Percentiles rank a stretch among this genome's conserved stretches.
Conservation (phyloP, 2,329 filamentous ascomycete genomes). For the Fusarium sp. region DNA sequence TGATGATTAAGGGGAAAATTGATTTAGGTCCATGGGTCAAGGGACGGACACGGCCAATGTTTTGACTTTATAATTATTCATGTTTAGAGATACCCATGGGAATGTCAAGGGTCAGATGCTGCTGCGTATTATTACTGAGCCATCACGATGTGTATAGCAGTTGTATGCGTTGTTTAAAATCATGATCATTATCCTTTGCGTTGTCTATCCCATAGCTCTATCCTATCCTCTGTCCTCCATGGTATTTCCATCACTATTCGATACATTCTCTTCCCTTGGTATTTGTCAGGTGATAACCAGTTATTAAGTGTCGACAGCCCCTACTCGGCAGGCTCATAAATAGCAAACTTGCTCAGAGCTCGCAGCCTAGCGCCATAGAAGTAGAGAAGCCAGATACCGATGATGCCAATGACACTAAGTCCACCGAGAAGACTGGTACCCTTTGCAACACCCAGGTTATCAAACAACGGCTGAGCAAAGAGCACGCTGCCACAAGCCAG, state of each 20-base stretch:
- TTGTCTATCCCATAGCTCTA: slow-evolving; percentile 6
- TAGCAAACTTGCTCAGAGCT: slow-evolving; percentile 67
- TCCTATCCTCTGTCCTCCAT: not conserved
- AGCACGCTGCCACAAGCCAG: slow-evolving; percentile 70
- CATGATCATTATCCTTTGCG: slow-evolving; percentile 8
- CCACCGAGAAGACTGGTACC: slow-evolving; percentile 69
- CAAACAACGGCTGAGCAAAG: slow-evolving; percentile 69
- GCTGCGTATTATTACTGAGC: not conserved
- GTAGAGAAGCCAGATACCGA: slow-evolving; percentile 70
- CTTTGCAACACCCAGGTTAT: slow-evolving; percentile 66
- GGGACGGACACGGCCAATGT: not conserved
- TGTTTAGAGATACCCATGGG: slow-evolving; percentile 17
- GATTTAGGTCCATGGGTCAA: not conserved
- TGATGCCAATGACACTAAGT: slow-evolving; percentile 62
- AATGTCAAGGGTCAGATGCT: not conserved
- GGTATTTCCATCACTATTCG: slow-evolving; percentile 19
- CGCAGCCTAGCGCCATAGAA: slow-evolving; percentile 66
- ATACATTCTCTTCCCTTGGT: not conserved
- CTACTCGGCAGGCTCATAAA: slow-evolving; percentile 43
- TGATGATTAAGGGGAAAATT: slow-evolving; percentile 1
- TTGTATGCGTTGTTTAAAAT: not conserved
- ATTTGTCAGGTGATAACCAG: not conserved
- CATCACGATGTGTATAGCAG: not conserved
- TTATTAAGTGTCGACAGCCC: not conserved
- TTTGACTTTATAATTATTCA: not conserved